Conservation (phyloP, 345 rosid genomes). For the Eucalyptus rudis region DNA sequence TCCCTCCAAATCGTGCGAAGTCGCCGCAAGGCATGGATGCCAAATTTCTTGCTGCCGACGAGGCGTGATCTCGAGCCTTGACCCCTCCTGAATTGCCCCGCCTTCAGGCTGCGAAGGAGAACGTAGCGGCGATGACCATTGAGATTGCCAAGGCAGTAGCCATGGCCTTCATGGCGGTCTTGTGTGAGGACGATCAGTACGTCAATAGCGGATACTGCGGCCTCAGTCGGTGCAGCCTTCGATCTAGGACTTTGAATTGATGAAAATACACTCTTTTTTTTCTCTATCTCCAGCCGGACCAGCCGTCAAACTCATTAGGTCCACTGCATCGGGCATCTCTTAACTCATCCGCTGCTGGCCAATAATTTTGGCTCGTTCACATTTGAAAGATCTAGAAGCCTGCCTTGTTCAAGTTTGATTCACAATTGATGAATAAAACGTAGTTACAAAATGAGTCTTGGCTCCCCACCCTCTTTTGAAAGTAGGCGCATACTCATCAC, state of each 20-base stretch:
- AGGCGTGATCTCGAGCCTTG: not conserved
- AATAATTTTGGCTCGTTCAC: not conserved
- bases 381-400: not conserved
- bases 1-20: not conserved
- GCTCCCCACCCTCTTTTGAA: not conserved
- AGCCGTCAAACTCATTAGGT: not conserved
- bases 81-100: not conserved
- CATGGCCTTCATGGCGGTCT: not conserved
- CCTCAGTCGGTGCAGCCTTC: not conserved
- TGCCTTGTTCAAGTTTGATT: not conserved
- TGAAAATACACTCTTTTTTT: not conserved
- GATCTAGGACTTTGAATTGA: not conserved
- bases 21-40: not conserved
- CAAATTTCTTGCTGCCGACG: not conserved
- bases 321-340: not conserved
- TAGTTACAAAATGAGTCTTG: not conserved
- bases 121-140: not conserved
- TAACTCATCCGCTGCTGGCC: not conserved
- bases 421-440: not conserved
- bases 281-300: not conserved
- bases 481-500: not conserved
- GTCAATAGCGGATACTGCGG: not conserved
- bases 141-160: not conserved
- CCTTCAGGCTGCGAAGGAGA: not conserved
- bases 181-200: not conserved